Percentiles rank a stretch among this genome's conserved stretches.
Conservation (phyloP, 441 rosid species). For the Mallotus japonicus region DNA sequence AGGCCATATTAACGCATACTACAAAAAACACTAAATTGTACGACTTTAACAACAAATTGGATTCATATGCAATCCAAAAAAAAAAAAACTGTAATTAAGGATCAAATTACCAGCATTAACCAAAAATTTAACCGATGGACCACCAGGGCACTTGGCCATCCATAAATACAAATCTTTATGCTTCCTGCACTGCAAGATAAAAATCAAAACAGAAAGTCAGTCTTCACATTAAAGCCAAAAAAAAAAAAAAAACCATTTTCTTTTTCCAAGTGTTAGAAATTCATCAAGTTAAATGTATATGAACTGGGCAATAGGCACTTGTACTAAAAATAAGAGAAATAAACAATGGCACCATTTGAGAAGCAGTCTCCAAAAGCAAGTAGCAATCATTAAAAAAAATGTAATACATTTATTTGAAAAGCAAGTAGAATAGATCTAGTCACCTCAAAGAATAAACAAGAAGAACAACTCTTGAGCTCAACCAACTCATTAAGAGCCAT, state of each 20-base stretch:
- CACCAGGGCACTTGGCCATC: conserved; percentile 90
- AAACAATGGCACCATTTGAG: not conserved
- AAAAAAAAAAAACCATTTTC: not conserved
- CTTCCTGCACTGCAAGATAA: conserved; percentile 74
- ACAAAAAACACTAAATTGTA: not conserved
- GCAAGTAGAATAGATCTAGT: not conserved
- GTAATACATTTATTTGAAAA: not conserved
- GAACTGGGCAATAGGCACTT: not conserved
- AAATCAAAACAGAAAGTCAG: not conserved
- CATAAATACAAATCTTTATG: conserved; percentile 87
- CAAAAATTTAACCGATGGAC: conserved; percentile 93
- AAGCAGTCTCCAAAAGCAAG: not conserved
- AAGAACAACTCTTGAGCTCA: conserved; percentile 87
- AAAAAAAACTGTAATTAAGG: conserved; percentile 4
- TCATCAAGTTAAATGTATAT: not conserved
- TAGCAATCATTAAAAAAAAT: not conserved
- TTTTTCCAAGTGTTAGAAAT: not conserved
- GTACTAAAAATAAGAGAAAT: not conserved
- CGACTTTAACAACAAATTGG: not conserved
- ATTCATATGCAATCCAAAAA: not conserved
- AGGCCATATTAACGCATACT: not conserved
- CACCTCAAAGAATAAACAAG: conserved; percentile 92
- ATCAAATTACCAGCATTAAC: conserved; percentile 82
- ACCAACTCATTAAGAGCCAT: conserved; percentile 84
- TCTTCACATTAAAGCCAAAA: not conserved